phyloP scores from a whole-genome alignment of 306 rosid species.

The Corylus americana region DNA sequence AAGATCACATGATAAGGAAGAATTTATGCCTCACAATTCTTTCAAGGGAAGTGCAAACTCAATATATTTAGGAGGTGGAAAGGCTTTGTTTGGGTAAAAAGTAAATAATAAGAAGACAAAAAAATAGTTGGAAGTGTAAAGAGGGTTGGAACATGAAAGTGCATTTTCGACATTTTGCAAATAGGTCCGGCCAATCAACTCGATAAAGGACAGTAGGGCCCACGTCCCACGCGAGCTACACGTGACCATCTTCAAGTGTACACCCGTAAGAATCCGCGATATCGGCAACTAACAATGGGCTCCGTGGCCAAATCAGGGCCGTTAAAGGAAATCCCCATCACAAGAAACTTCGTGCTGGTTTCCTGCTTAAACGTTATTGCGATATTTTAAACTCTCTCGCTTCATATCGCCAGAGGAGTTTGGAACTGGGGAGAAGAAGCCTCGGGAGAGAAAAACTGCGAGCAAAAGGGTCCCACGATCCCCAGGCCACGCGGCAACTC shows the following conservation, averaged over 20 bases:
- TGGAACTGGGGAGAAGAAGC: background rate
- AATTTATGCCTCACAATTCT: too few relatives aligned
- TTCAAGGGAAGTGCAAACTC: too few relatives aligned
- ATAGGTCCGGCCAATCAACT: background rate
- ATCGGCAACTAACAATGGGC: background rate
- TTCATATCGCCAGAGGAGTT: background rate
- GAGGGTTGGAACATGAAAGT: background rate
- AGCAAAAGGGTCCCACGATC: slow-evolving; percentile 9
- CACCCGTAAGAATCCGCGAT: too few relatives aligned
- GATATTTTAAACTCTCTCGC: background rate
- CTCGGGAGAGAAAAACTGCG: background rate
- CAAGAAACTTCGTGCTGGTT: slow-evolving; percentile 40
- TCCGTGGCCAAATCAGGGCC: slow-evolving; percentile 35
- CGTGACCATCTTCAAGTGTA: background rate
- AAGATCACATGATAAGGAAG: too few relatives aligned
- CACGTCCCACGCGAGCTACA: slow-evolving; percentile 1
- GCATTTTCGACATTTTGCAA: background rate
- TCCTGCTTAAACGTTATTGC: slow-evolving; percentile 17
- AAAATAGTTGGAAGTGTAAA: background rate
- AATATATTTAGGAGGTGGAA: too few relatives aligned
- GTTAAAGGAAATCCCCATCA: background rate
- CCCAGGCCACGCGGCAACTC: slow-evolving; percentile 73
- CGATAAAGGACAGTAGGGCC: background rate
- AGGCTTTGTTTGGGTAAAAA: background rate
- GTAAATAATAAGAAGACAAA: background rate